These are phyloP conservation scores for Leccinellum albellum DNA, from an alignment of 768 basidiomycete genomes.

Conservation along the genomic window DNA sequence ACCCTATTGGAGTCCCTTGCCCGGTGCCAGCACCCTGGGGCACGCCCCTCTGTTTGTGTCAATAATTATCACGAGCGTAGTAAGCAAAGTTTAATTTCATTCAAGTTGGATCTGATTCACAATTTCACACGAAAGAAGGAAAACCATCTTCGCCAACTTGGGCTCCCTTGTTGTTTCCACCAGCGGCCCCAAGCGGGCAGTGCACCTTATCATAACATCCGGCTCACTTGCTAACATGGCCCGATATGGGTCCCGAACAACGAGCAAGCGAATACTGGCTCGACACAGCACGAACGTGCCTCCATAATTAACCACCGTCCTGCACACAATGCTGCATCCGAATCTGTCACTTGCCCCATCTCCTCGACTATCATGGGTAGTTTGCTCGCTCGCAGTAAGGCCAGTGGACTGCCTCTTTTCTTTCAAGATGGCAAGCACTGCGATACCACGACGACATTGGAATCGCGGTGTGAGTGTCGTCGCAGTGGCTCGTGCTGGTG, in stretches of 20 bases:
- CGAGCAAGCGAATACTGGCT: neutral
- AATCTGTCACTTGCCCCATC: neutral
- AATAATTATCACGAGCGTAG: too few species aligned
- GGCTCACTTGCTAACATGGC: neutral
- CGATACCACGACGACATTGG: neutral
- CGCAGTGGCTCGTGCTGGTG: neutral
- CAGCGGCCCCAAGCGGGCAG: too few species aligned
- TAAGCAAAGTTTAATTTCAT: too few species aligned
- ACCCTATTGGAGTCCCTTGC: too few species aligned
- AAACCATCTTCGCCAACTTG: too few species aligned
- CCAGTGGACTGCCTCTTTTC: neutral
- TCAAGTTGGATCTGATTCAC: too few species aligned
- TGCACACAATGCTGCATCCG: neutral
- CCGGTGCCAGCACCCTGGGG: too few species aligned
- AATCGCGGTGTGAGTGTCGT: neutral
- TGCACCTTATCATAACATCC: neutral
- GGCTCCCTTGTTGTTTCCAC: too few species aligned
- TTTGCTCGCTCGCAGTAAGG: neutral
- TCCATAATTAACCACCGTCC: too few species aligned
- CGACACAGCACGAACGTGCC: neutral
- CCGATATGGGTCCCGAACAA: neutral
- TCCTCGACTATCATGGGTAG: neutral
- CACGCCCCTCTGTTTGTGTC: too few species aligned
- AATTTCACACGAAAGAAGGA: too few species aligned
- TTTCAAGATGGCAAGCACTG: neutral